Percentiles rank a stretch among this genome's conserved stretches.
Evolutionary conservation across 345 rosid species (phyloP).

Genomic region (Laguncularia racemosa): DNA sequence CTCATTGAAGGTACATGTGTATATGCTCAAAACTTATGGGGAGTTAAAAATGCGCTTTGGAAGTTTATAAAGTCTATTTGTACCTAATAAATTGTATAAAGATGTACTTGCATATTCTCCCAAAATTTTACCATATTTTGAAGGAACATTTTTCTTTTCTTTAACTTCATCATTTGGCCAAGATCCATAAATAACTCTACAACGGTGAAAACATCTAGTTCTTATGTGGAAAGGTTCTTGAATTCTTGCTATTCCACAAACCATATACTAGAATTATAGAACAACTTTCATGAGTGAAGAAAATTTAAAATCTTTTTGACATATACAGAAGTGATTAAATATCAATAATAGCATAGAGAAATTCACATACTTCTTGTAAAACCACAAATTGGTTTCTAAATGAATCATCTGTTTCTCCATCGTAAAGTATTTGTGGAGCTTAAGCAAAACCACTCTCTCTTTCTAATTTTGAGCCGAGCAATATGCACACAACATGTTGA

Average conservation of each 20-base stretch:
- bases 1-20: too few relatives aligned
- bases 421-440: constrained; percentile 40
- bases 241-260: constrained; percentile 38
- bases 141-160: constrained; percentile 10
- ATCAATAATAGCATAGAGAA: too few relatives aligned
- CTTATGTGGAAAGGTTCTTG: constrained; percentile 48
- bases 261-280: constrained; percentile 12
- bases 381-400: constrained; percentile 25
- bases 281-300: too few relatives aligned
- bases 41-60: too few relatives aligned
- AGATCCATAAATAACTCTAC: constrained; percentile 53
- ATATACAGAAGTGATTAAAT: too few relatives aligned
- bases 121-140: constrained; percentile 4
- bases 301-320: too few relatives aligned
- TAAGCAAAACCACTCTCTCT: constrained; percentile 40
- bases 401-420: constrained; percentile 24
- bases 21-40: too few relatives aligned
- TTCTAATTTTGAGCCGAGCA: constrained; percentile 17
- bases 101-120: too few relatives aligned
- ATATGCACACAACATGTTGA: constrained; percentile 42
- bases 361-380: constrained; percentile 14
- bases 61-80: too few relatives aligned
- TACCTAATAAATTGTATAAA: too few relatives aligned
- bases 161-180: constrained; percentile 20
- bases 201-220: constrained; percentile 52